A percentile compares a stretch with the other conserved stretches of the same genome.
phyloP scores from a whole-genome alignment of 495 filamentous ascomycete species.

The Poronia punctata region DNA sequence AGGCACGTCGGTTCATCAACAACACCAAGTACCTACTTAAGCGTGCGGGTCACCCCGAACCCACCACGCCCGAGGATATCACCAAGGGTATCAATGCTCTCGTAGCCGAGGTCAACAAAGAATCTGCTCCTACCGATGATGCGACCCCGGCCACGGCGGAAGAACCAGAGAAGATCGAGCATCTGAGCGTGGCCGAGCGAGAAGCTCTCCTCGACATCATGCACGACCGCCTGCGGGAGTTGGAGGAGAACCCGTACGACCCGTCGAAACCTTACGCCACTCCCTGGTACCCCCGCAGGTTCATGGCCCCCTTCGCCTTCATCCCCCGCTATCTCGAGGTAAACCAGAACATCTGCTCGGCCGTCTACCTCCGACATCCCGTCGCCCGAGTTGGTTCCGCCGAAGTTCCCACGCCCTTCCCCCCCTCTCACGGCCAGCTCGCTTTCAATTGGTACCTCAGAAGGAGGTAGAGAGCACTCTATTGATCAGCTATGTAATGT shows the following conservation, averaged over 20 bases:
- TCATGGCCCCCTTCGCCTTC: constrained; percentile 87
- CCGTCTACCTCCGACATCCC: constrained; percentile 91
- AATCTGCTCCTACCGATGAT: background rate
- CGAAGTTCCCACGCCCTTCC: constrained; percentile 88
- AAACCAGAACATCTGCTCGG: constrained; percentile 90
- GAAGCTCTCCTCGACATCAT: constrained; percentile 23
- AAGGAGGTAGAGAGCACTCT: constrained; percentile 53
- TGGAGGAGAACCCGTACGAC: constrained; percentile 66
- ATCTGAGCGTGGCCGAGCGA: constrained; percentile 32
- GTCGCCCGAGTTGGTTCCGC: constrained; percentile 81
- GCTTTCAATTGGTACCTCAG: constrained; percentile 93
- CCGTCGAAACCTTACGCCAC: constrained; percentile 76
- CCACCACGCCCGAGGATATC: constrained; percentile 15
- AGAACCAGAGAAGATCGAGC: constrained; percentile 3
- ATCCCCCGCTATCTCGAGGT: constrained; percentile 95
- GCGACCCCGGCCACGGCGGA: background rate
- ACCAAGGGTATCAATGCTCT: constrained; percentile 23
- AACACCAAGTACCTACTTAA: constrained; percentile 22
- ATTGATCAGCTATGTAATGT: background rate
- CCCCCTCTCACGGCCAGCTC: constrained; percentile 52
- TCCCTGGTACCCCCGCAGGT: constrained; percentile 83
- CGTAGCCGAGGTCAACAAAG: constrained; percentile 10
- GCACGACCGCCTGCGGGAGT: constrained; percentile 21
- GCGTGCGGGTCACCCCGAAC: constrained; percentile 12
- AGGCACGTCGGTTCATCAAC: constrained; percentile 26